These are phyloP conservation scores for Ophiostoma novo-ulmi DNA, from an alignment of 2,329 filamentous ascomycete genomes.

Conservation along the genomic window DNA sequence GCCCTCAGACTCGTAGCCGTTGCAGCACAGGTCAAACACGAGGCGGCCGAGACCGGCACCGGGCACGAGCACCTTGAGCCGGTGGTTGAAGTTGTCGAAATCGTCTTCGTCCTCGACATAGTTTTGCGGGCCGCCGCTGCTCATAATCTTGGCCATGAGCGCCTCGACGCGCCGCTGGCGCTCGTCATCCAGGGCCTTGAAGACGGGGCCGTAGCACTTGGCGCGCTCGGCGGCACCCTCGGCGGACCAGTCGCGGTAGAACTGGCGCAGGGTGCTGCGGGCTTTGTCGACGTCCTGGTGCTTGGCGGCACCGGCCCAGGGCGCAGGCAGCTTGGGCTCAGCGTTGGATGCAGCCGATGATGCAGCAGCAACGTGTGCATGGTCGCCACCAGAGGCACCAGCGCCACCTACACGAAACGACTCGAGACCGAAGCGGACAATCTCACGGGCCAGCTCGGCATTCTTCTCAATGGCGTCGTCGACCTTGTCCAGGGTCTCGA, in stretches of 20 bases:
- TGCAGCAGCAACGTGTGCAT: not conserved
- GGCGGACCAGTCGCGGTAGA: slow-evolving; percentile 89
- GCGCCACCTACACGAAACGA: slow-evolving; percentile 53
- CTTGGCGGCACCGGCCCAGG: slow-evolving; percentile 66
- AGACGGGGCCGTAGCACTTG: slow-evolving; percentile 71
- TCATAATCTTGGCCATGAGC: slow-evolving; percentile 17
- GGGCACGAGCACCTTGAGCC: slow-evolving; percentile 70
- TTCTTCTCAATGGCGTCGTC: slow-evolving; percentile 89
- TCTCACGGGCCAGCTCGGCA: slow-evolving; percentile 72
- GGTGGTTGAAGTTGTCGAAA: slow-evolving; percentile 32
- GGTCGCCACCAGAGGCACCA: not conserved
- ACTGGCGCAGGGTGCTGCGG: slow-evolving; percentile 83
- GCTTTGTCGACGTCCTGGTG: slow-evolving; percentile 81
- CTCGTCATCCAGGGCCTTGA: slow-evolving; percentile 57
- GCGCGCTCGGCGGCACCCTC: slow-evolving; percentile 69
- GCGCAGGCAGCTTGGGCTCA: slow-evolving; percentile 47
- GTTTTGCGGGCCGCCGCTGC: not conserved
- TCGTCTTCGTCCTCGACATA: not conserved
- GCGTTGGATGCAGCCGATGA: slow-evolving; percentile 31
- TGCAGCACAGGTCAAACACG: slow-evolving; percentile 76
- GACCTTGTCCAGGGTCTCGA: slow-evolving; percentile 70
- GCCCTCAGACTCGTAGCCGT: slow-evolving; percentile 72
- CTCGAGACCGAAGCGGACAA: slow-evolving; percentile 63
- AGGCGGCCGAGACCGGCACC: slow-evolving; percentile 84
- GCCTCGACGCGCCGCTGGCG: slow-evolving; percentile 28